Base-by-base conservation (phyloP, 1,284 basidiomycete species). In the Meripilus lineatus region DNA sequence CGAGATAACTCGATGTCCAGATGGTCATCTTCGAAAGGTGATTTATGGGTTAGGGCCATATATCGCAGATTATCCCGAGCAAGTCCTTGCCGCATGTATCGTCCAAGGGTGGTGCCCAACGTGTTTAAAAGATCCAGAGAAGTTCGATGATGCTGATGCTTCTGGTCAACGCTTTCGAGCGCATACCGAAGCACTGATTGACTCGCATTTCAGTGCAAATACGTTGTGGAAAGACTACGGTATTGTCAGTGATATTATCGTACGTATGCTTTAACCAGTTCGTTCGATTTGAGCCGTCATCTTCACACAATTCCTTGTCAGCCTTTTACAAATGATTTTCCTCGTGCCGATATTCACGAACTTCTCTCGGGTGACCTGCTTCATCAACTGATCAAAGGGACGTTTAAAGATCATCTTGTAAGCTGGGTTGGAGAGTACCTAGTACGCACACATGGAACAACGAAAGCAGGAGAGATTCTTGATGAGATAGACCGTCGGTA, bases 41-140 rank as follows among this genome's bases (percentile, higher is more conserved):
- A 53, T 64, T 13, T 61, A 54, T 40, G 50, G 55, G 7, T 26
- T 64, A 21, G 61, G 57, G 2, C 56, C 58, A 5, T 59, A 59
- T 39, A 59, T 64, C 21, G 55, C 57, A 3, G 61, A 63, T 35
- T 63, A 63, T 41, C 59, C 58, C 2, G 58, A 63, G 39, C 62
- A 63, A 42, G 52, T 44, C 0, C 32, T 59, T 1, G 23, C 56
- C 1, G 38, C 56, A 2, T 55, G 56, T 36, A 48, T 58, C 28
- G 52, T 61, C 6, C 52, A 59, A 43, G 52, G 54, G 0, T 63
- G 62, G 62, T 63, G 61, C 37, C 40, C 57, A 4, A 40, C 35
- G 59, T 63, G 38, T 33, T 50, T 52, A 20, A 38, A n/a, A 11
- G 8, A 25, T 17, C 43, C 13, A n/a, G 24, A 26, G 14, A 11